phyloP scores from a whole-genome alignment of 179 eudicot genomes.

The Silene noctiflora region DNA sequence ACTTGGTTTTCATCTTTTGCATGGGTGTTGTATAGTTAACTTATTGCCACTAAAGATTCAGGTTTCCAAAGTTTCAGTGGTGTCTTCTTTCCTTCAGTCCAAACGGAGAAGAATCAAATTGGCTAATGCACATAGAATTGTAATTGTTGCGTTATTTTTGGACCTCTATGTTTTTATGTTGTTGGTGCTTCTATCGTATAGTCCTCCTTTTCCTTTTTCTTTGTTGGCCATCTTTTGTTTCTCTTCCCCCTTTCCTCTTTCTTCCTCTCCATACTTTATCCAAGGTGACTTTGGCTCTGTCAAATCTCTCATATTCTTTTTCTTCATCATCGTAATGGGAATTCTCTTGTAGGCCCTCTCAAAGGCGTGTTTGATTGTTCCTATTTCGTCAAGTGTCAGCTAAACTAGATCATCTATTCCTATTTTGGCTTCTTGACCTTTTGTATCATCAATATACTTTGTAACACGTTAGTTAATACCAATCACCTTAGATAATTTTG shows the following conservation, averaged over 20 bases:
- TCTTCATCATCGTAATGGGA: not conserved
- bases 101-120: not conserved
- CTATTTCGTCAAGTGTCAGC: not conserved
- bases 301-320: not conserved
- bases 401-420: not conserved
- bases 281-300: not conserved
- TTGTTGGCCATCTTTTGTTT: not conserved
- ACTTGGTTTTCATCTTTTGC: not conserved
- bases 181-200: not conserved
- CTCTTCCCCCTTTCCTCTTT: not conserved
- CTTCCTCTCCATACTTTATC: not conserved
- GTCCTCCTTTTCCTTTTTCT: not conserved
- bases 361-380: not conserved
- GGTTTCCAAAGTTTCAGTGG: not conserved
- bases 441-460: not conserved
- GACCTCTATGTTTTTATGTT: too few relatives aligned
- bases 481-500: not conserved
- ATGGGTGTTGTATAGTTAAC: not conserved
- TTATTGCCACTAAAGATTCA: not conserved
- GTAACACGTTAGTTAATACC: not conserved
- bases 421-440: not conserved
- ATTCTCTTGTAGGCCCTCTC: not conserved
- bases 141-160: not conserved
- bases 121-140: not conserved
- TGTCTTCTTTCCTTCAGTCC: not conserved